Evolutionary conservation across 2,329 filamentous ascomycete genomes (phyloP).

Genomic region (Clonostachys byssicola): DNA sequence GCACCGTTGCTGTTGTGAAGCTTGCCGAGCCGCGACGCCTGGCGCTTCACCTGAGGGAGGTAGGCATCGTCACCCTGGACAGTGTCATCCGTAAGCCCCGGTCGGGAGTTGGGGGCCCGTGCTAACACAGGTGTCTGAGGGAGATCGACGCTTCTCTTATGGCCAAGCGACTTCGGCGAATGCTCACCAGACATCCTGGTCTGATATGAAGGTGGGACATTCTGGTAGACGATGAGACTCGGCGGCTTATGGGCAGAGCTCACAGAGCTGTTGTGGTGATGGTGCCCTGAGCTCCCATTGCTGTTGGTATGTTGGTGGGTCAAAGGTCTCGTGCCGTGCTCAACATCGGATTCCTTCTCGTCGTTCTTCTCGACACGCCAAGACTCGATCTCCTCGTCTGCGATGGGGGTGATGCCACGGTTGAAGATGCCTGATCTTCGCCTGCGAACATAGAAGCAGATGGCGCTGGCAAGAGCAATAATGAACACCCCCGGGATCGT

Average conservation of each 20-base stretch:
- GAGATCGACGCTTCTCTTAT: slow-evolving; percentile 38
- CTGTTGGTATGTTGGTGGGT: not conserved
- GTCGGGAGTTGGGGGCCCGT: slow-evolving; percentile 57
- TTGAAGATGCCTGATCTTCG: slow-evolving; percentile 39
- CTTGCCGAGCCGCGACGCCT: slow-evolving; percentile 50
- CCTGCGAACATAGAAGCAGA: slow-evolving; percentile 16
- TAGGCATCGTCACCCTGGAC: slow-evolving; percentile 59
- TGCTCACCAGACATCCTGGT: slow-evolving; percentile 18
- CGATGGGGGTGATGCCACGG: slow-evolving; percentile 56
- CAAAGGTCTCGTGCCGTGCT: slow-evolving; percentile 3
- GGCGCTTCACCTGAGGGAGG: slow-evolving; percentile 45
- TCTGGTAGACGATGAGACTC: slow-evolving; percentile 50
- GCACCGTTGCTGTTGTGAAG: not conserved
- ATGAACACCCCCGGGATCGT: slow-evolving; percentile 39
- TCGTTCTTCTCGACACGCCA: slow-evolving; percentile 42
- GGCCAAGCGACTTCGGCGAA: slow-evolving; percentile 12
- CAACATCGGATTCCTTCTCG: slow-evolving; percentile 9
- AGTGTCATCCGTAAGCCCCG: slow-evolving; percentile 57
- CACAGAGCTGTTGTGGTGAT: slow-evolving; percentile 20
- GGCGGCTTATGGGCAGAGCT: slow-evolving; percentile 38
- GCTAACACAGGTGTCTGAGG: slow-evolving; percentile 49
- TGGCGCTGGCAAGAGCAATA: slow-evolving; percentile 9
- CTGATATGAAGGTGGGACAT: slow-evolving; percentile 1
- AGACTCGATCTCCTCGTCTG: slow-evolving; percentile 62
- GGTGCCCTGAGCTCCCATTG: slow-evolving; percentile 8